Evolutionary conservation across 2,329 filamentous ascomycete genomes (phyloP).

Genomic region (Colletotrichum sp.): DNA sequence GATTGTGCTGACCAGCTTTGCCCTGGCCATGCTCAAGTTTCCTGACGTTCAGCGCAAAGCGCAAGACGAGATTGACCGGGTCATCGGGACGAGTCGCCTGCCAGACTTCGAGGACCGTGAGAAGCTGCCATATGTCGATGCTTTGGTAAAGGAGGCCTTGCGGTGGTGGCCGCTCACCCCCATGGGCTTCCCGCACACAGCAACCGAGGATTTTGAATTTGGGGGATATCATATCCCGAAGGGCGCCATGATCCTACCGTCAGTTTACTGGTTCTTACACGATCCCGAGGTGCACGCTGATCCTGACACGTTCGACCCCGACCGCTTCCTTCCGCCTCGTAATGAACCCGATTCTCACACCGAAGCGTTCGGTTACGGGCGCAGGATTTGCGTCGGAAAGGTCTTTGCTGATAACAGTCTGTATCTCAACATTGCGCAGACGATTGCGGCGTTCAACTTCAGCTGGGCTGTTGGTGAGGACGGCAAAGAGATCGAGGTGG

Average conservation of each 20-base stretch:
- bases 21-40: constrained; percentile 27
- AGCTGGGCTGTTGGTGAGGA: constrained; percentile 36
- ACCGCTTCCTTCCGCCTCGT: constrained; percentile 33
- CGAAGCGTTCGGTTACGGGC: constrained; percentile 39
- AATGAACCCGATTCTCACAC: constrained; percentile 31
- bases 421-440: constrained; percentile 36
- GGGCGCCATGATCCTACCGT: constrained; percentile 24
- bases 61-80: constrained; percentile 29
- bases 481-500: constrained; percentile 17
- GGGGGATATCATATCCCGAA: constrained; percentile 10
- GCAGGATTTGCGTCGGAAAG: constrained; percentile 38
- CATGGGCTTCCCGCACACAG: constrained; percentile 41
- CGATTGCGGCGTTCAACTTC: constrained; percentile 46
- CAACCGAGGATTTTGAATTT: constrained; percentile 26
- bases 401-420: constrained; percentile 34
- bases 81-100: constrained; percentile 31
- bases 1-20: constrained; percentile 25
- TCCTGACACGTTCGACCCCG: constrained; percentile 36
- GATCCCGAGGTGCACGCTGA: constrained; percentile 69
- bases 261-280: constrained; percentile 52
- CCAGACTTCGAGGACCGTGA: constrained; percentile 31
- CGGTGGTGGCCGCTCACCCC: constrained; percentile 37
- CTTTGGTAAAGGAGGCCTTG: constrained; percentile 33
- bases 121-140: constrained; percentile 33
- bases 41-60: constrained; percentile 27